phyloP scores from a whole-genome alignment of 306 rosid genomes.

The Purshia tridentata region DNA sequence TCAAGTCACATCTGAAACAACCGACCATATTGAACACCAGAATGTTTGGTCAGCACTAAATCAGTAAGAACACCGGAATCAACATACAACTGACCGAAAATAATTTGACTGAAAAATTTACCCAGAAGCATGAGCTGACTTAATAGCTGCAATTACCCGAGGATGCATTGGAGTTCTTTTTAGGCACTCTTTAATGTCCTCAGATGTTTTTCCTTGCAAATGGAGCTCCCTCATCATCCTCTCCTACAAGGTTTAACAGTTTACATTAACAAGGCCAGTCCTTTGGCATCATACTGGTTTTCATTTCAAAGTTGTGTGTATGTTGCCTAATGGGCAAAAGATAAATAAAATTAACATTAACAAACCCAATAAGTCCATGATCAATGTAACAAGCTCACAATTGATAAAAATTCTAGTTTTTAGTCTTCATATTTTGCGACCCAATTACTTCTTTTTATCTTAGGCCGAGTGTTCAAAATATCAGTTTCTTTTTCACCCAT shows the following conservation, averaged over 20 bases:
- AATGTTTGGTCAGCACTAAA: conserved; percentile 4
- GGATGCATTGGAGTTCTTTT: conserved; percentile 52
- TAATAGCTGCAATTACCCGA: conserved; percentile 51
- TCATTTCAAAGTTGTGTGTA: neutral
- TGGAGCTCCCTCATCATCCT: conserved; percentile 67
- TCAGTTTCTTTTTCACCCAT: neutral
- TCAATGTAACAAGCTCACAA: neutral
- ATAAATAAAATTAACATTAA: neutral
- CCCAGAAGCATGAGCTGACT: conserved; percentile 63
- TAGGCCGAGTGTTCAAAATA: neutral
- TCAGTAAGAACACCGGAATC: neutral
- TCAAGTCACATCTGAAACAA: conserved; percentile 65
- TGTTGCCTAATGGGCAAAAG: neutral
- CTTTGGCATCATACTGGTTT: neutral
- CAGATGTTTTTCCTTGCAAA: conserved; percentile 46
- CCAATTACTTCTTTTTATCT: neutral
- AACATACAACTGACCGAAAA: neutral
- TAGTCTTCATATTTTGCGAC: neutral
- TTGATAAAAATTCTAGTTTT: neutral
- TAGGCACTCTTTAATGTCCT: conserved; percentile 54
- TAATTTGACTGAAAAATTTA: conserved; percentile 17
- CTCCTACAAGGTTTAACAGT: conserved; percentile 33
- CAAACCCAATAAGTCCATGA: neutral
- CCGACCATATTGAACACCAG: conserved; percentile 8
- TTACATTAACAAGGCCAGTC: neutral